Base-by-base conservation (phyloP, 1,284 basidiomycete species). In the Apiotrichum sp. region DNA sequence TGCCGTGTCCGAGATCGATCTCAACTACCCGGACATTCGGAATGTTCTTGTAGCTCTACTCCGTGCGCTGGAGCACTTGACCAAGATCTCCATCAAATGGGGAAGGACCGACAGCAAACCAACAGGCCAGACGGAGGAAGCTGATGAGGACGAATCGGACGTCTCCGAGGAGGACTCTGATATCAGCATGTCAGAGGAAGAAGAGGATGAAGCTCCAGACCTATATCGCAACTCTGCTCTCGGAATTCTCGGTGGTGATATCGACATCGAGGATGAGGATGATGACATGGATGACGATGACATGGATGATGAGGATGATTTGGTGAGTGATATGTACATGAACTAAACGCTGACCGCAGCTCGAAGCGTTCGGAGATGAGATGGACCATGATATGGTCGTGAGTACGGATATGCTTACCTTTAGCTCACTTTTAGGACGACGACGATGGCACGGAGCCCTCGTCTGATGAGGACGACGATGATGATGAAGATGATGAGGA, bases 21-120 rank as follows among this genome's bases (percentile, higher is more conserved):
- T 98, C 52, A 96, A 97, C 71, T 95, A 93, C 76, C 96, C 96
- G 2, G 86, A 93, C 64, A 85, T 97, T 62, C 86, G 88, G 56
- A 83, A 84, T 40, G 80, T 98, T 33, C 85, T 98, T 14, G 86
- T 87, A 22, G 85, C 88, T 0, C 85, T 98, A 57, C 79, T 99
- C 38, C 83, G 87, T 36, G 93, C 96, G 6, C 78, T 99, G 49
- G 93, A 98, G 68, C 85, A 88, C 64, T 76, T 99, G 34, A 91
- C 96, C 16, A 96, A 95, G 72, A 82, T 95, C 55, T 92, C 96
- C 10, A 98, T 95, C 77, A 97, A 96, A 77, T 95, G 98, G 89
- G 95, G 91, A 56, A 84, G 86, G 54, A 80, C 84, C 3, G 84
- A 84, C 58, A 90, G 88, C 74, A 78, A 74, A 54, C 89, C 88